Conservation (phyloP, 2,329 filamentous ascomycete genomes). For the Botrytis fragariae region DNA sequence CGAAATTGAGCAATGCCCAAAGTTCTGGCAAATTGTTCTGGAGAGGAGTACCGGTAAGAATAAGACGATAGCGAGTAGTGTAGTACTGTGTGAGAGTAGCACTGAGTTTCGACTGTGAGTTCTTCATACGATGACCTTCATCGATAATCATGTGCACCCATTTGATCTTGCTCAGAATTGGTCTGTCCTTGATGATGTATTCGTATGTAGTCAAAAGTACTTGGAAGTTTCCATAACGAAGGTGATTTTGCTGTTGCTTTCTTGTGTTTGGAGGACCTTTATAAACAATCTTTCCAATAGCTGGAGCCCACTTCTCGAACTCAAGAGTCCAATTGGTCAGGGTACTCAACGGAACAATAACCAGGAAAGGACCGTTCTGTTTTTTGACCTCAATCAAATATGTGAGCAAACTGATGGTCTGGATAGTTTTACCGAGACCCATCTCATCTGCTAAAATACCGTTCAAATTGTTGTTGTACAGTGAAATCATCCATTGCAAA, state of each 20-base stretch:
- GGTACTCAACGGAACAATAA: constrained; percentile 95
- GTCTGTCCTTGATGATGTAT: constrained; percentile 98
- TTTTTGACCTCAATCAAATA: constrained; percentile 96
- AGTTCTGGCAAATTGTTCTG: constrained; percentile 96
- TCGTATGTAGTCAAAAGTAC: constrained; percentile 97
- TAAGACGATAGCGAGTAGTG: constrained; percentile 88
- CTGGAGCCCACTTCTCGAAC: constrained; percentile 98
- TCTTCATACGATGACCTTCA: constrained; percentile 99
- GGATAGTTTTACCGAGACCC: constrained; percentile 99
- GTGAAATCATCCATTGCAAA: constrained; percentile 98
- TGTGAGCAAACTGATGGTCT: constrained; percentile 96
- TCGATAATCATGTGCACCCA: constrained; percentile 99
- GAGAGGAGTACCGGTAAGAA: constrained; percentile 93
- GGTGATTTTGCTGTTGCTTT: constrained; percentile 89
- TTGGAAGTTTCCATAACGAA: constrained; percentile 93
- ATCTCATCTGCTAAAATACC: constrained; percentile 98
- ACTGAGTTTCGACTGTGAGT: constrained; percentile 91
- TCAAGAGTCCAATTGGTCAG: constrained; percentile 98
- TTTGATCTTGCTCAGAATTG: constrained; percentile 94
- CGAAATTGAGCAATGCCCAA: constrained; percentile 98
- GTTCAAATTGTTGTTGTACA: constrained; percentile 99
- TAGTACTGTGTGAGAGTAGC: constrained; percentile 95
- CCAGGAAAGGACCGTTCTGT: constrained; percentile 87
- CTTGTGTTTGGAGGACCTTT: constrained; percentile 88
- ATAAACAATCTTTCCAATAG: constrained; percentile 84